A percentile compares a stretch with the other conserved stretches of the same genome.
Evolutionary conservation across 352 stramenopile genomes (phyloP).

Genomic region (Globisporangium parvum): DNA sequence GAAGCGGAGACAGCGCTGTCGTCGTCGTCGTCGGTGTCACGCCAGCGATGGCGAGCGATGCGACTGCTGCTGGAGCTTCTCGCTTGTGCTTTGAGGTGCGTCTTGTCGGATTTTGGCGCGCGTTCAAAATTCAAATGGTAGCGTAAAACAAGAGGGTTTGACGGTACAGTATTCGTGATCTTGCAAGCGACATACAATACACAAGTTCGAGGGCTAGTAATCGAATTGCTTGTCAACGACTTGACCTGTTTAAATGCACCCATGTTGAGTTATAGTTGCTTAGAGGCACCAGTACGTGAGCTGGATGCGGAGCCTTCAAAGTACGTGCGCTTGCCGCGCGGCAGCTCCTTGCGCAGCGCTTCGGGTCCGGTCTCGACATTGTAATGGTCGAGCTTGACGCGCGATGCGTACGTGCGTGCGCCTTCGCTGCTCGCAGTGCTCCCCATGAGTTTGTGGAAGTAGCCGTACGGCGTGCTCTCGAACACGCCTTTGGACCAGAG

Average conservation of each 20-base stretch:
- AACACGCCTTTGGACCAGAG: slow-evolving; percentile 67
- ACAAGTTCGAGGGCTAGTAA: neutral
- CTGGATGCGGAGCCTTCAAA: slow-evolving; percentile 44
- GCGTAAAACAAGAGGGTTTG: neutral
- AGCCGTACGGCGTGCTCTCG: slow-evolving; percentile 77
- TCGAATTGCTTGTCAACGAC: no score
- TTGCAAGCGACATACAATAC: neutral
- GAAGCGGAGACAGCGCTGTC: neutral
- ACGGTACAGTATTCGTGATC: no score
- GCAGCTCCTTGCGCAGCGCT: slow-evolving; percentile 39
- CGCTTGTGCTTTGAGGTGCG: neutral
- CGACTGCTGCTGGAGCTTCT: neutral
- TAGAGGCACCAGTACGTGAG: no score
- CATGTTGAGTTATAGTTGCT: neutral
- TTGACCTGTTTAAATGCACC: no score
- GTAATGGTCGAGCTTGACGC: slow-evolving; percentile 68
- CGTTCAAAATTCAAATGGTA: slow-evolving; percentile 10
- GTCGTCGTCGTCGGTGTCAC: neutral
- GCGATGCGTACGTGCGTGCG: slow-evolving; percentile 54
- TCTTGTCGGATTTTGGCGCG: slow-evolving; percentile 1
- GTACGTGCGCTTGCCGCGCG: slow-evolving; percentile 58
- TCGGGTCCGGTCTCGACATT: slow-evolving; percentile 45
- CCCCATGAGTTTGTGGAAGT: slow-evolving; percentile 83
- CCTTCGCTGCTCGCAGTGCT: slow-evolving; percentile 33
- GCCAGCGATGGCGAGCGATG: neutral